Evolutionary conservation across 495 filamentous ascomycete species (phyloP), one percentile per base, ranked within the genome.

Genomic region (Podospora conica): DNA sequence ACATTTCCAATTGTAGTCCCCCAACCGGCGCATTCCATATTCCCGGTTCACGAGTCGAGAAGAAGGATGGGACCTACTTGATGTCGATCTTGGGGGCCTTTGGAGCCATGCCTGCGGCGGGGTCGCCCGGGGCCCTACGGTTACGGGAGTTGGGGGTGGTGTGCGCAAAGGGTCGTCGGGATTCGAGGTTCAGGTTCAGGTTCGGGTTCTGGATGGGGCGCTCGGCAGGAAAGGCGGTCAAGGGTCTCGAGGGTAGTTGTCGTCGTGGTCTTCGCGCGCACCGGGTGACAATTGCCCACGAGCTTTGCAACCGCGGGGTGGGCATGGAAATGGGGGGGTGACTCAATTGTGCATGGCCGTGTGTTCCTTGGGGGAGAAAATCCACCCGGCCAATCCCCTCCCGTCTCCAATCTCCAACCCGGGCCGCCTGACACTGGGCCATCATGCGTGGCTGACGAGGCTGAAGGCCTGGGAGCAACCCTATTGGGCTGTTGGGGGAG

Each of bases 71-170:
- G 28, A 66, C 69, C 12, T 68, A 73, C 75, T 82, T 81, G 70
- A 82, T 75, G 68, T 82, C 79, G 60, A 81, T 81, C 65, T 80
- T 81, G 54, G 72, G 71, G 20, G 69, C 74, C 68, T 80, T 81
- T 64, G 74, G 74, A 70, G 78, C 72, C 75, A 76, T 77, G 58
- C 65, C 59, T 59, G 61, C 31, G 60, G 63, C 53, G 56, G 69
- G 55, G 61, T 28, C 33, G 63, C 22, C 31, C 58, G 28, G 12
- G 24, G 63, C 57, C 11, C 66, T 61, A 55, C 28, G 28, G 12
- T 27, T n/a, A n/a, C n/a, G 53, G 31, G 60, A 53, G 21, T 53
- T 29, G 20, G 22, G 27, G 61, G 29, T 28, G 65, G 54, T 53
- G 60, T 55, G 53, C 31, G 65, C 10, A 60, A 61, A 60, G 57